Conservation (phyloP, 1,284 basidiomycete genomes). For the Macrocybe sp. region DNA sequence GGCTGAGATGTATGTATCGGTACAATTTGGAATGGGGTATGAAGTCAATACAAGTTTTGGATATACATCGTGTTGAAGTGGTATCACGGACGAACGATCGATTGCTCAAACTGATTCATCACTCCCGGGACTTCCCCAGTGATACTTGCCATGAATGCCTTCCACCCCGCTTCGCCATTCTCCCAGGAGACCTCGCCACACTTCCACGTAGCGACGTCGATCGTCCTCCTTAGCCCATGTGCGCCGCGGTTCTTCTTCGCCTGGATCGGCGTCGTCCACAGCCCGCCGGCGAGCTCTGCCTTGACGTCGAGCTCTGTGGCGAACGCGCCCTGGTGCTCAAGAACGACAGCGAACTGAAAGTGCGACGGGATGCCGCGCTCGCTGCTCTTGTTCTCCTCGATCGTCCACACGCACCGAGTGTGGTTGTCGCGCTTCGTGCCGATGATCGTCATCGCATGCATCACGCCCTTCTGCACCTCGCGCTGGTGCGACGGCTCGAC, state of each 20-base stretch:
- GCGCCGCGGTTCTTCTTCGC: constrained; percentile 13
- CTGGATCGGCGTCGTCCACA: constrained; percentile 14
- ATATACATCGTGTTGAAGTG: background rate
- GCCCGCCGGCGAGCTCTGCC: constrained; percentile 14
- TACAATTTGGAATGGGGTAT: no score
- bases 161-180: constrained; percentile 15
- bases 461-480: constrained; percentile 13
- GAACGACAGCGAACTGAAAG: constrained; percentile 16
- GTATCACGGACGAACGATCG: constrained; percentile 13
- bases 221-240: constrained; percentile 10
- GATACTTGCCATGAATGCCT: constrained; percentile 13
- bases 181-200: constrained; percentile 16
- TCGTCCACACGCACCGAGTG: constrained; percentile 14
- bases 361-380: constrained; percentile 17
- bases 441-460: constrained; percentile 18
- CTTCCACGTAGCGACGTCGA: constrained; percentile 17
- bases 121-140: constrained; percentile 15
- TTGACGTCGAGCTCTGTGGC: constrained; percentile 15
- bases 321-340: constrained; percentile 15
- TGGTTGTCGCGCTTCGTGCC: constrained; percentile 12
- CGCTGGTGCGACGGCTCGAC: constrained; percentile 13
- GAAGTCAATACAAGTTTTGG: no score
- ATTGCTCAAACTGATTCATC: constrained; percentile 13
- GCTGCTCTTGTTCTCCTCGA: constrained; percentile 17
- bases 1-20: no score